These are phyloP conservation scores for Tulasnella sp. DNA, from an alignment of 768 basidiomycete species.

Conservation along the genomic window DNA sequence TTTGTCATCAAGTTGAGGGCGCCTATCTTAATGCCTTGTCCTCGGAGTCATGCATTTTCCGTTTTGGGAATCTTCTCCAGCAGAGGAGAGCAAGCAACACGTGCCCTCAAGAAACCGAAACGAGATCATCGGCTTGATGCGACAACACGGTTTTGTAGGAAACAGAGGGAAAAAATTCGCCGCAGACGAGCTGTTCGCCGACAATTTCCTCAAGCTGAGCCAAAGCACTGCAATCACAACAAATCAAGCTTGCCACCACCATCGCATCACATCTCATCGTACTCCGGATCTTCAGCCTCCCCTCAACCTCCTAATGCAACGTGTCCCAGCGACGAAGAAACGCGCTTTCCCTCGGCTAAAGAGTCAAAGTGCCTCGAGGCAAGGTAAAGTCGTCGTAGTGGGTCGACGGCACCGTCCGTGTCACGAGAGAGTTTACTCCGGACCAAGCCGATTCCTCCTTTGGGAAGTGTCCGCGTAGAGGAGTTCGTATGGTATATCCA, in stretches of 20 bases:
- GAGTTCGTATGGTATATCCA: not conserved
- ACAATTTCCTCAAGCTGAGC: not conserved
- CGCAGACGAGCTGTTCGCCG: not conserved
- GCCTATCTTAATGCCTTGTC: not conserved
- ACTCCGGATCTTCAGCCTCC: not conserved
- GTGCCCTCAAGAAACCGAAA: not conserved
- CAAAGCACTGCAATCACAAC: not conserved
- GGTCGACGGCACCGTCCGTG: not conserved
- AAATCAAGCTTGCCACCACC: not conserved
- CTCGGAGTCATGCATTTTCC: not conserved
- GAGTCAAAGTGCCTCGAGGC: not conserved
- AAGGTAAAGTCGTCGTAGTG: not conserved
- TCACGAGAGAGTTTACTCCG: not conserved
- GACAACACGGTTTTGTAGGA: not conserved
- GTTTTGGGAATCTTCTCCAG: not conserved
- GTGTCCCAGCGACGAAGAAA: not conserved
- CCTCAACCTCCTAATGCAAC: not conserved
- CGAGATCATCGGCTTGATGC: not conserved
- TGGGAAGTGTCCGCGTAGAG: not conserved
- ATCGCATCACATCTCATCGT: not conserved
- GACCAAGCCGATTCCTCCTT: not conserved
- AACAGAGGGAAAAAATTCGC: too few relatives aligned
- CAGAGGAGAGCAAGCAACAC: not conserved
- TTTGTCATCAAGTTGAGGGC: not conserved
- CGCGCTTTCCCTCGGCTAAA: not conserved